A percentile compares a stretch with the other conserved stretches of the same genome.
These are phyloP conservation scores for Sisymbrium irio DNA, from an alignment of 345 rosid species.

Conservation along the genomic window DNA sequence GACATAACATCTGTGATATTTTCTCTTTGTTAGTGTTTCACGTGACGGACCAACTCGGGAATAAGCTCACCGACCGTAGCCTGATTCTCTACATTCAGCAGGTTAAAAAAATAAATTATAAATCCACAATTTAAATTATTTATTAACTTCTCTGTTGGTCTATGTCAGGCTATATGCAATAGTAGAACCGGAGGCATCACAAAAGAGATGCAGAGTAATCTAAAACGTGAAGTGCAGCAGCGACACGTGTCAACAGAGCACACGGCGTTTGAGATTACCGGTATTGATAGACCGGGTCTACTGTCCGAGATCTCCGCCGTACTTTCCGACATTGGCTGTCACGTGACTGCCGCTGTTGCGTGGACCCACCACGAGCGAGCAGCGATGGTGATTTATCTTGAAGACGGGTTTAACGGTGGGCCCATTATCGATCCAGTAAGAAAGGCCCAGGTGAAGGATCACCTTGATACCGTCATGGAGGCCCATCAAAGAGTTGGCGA, in stretches of 20 bases:
- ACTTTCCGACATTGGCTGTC: constrained; percentile 60
- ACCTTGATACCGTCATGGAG: constrained; percentile 55
- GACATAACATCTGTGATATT: constrained; percentile 7
- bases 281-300: constrained; percentile 71
- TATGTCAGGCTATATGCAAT: constrained; percentile 59
- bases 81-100: constrained; percentile 64
- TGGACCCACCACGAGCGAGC: constrained; percentile 83
- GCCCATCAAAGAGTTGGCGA: constrained; percentile 64
- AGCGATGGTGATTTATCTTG: constrained; percentile 67
- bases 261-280: constrained; percentile 74
- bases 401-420: constrained; percentile 56
- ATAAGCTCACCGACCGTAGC: constrained; percentile 61
- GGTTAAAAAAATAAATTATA: constrained; percentile 25
- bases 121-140: neutral
- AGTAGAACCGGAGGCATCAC: constrained; percentile 44
- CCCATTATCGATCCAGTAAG: constrained; percentile 47
- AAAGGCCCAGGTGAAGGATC: constrained; percentile 52
- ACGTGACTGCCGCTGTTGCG: constrained; percentile 59
- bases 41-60: constrained; percentile 76
- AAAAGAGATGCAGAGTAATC: constrained; percentile 42
- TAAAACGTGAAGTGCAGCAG: constrained; percentile 52
- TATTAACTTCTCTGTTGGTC: neutral
- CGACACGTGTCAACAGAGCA: constrained; percentile 57
- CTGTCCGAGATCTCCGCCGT: constrained; percentile 78
- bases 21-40: constrained; percentile 59